phyloP scores from a whole-genome alignment of 2,329 filamentous ascomycete genomes.

The Aspergillus ochraceus region DNA sequence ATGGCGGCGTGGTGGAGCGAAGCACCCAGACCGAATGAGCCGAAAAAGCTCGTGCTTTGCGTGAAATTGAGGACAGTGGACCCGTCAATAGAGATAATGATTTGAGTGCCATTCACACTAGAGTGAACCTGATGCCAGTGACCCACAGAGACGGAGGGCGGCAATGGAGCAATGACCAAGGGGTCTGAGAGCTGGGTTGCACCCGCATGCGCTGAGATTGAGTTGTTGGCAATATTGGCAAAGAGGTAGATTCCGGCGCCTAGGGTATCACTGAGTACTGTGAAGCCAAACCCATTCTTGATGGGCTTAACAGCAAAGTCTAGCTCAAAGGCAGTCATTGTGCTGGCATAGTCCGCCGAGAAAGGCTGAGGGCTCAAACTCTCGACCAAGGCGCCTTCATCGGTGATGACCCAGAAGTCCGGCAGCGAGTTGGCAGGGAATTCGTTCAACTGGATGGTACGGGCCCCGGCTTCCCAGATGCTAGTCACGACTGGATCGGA shows the following conservation, averaged over 20 bases:
- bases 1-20: conserved; percentile 28
- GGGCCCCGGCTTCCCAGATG: conserved; percentile 15
- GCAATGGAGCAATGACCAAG: conserved; percentile 7
- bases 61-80: conserved; percentile 23
- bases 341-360: conserved; percentile 1
- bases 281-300: conserved; percentile 29
- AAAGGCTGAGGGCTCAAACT: conserved; percentile 15
- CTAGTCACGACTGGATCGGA: conserved; percentile 12
- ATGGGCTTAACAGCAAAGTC: conserved; percentile 24
- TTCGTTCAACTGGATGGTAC: conserved; percentile 15
- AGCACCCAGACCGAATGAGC: conserved; percentile 35
- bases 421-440: conserved; percentile 9
- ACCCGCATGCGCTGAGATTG: conserved; percentile 15
- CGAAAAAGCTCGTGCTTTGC: conserved; percentile 28
- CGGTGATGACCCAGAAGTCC: conserved; percentile 16
- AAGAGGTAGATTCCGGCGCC: conserved; percentile 31
- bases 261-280: conserved; percentile 31
- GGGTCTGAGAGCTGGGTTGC: conserved; percentile 5
- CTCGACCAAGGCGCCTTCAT: conserved; percentile 14
- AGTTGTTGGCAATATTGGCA: conserved; percentile 19
- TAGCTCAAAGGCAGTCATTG: conserved; percentile 9
- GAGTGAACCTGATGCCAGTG: conserved; percentile 11
- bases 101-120: conserved; percentile 6
- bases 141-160: conserved; percentile 1
- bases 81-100: conserved; percentile 7